Conservation (phyloP, 73 alveolate genomes). For the Paramecium biaurelia region DNA sequence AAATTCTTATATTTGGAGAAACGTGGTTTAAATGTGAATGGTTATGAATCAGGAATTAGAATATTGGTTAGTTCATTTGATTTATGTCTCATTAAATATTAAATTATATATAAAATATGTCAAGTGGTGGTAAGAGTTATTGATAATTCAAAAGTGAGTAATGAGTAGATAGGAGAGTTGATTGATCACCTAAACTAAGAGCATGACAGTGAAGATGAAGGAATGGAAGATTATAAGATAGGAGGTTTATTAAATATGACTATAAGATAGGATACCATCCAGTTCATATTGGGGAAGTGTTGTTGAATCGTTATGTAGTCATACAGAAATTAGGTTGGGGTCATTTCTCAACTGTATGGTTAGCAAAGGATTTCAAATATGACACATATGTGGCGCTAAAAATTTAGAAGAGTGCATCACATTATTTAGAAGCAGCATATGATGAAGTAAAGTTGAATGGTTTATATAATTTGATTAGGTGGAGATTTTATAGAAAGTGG, state of each 20-base stretch:
- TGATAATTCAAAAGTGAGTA: background rate
- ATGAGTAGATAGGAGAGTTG: conserved; percentile 50
- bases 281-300: conserved; percentile 96
- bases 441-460: conserved; percentile 95
- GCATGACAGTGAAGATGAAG: conserved; percentile 92
- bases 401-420: conserved; percentile 97
- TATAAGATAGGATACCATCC: conserved; percentile 93
- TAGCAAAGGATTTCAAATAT: conserved; percentile 90
- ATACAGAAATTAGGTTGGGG: conserved; percentile 99
- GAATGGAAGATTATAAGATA: conserved; percentile 86
- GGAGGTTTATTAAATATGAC: conserved; percentile 73
- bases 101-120: background rate
- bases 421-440: conserved; percentile 99
- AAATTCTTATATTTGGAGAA: background rate
- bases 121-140: background rate
- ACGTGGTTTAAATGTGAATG: background rate
- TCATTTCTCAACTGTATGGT: conserved; percentile 99
- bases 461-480: background rate
- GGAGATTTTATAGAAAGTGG: conserved; percentile 84
- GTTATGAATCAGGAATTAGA: background rate
- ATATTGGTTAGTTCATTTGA: background rate
- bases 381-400: conserved; percentile 94
- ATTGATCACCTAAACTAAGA: conserved; percentile 55
- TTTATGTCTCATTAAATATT: background rate
- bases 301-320: conserved; percentile 93